Percentiles rank a stretch among this genome's conserved stretches.
Conservation (phyloP, 352 stramenopile genomes). For the Globisporangium solare region DNA sequence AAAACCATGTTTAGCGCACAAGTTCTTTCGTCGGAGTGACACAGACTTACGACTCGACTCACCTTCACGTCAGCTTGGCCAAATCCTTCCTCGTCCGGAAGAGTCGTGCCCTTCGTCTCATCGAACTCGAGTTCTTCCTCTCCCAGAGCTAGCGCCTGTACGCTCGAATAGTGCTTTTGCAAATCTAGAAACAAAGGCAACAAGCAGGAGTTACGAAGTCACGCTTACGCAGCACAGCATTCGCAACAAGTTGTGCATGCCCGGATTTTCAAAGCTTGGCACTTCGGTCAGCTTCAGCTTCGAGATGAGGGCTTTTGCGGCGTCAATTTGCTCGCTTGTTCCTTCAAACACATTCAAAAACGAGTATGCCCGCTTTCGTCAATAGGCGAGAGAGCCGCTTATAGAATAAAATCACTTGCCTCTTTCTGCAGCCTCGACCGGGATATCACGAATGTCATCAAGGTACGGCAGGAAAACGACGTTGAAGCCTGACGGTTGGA, state of each 20-base stretch:
- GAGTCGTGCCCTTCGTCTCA: constrained; percentile 67
- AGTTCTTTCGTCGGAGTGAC: too few species aligned
- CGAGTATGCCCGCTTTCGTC: background rate
- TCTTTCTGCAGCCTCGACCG: constrained; percentile 30
- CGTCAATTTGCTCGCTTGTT: constrained; percentile 47
- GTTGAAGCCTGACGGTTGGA: constrained; percentile 73
- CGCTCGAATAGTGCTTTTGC: constrained; percentile 80
- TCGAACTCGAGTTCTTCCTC: constrained; percentile 77
- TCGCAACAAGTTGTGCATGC: constrained; percentile 16
- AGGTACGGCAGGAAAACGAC: constrained; percentile 77
- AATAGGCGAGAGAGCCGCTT: background rate
- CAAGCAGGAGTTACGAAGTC: background rate
- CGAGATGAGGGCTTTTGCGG: constrained; percentile 59
- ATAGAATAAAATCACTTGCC: constrained; percentile 17
- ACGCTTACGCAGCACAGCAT: background rate
- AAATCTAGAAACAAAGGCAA: constrained; percentile 37
- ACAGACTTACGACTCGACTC: background rate
- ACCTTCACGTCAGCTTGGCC: constrained; percentile 62
- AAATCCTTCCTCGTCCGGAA: constrained; percentile 74
- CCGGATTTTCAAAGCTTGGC: constrained; percentile 82
- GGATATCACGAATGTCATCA: constrained; percentile 75
- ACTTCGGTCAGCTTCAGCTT: constrained; percentile 67
- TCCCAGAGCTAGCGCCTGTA: constrained; percentile 69
- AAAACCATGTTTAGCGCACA: background rate
- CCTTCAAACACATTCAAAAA: constrained; percentile 20